These are phyloP conservation scores for Elongisporangium prolatum DNA, from an alignment of 352 stramenopile genomes.

Conservation along the genomic window DNA sequence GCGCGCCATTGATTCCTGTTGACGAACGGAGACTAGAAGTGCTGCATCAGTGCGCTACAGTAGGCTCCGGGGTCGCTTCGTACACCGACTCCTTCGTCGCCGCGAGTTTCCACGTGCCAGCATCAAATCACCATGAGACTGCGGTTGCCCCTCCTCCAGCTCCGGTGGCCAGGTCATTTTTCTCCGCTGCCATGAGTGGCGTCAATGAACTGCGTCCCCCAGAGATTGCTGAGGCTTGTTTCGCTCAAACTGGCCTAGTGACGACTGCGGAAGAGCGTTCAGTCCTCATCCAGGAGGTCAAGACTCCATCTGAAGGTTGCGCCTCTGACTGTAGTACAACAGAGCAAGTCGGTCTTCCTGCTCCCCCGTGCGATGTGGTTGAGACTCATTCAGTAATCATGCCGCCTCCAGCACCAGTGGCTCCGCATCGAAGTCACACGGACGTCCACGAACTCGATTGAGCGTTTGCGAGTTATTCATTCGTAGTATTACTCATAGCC, in stretches of 20 bases:
- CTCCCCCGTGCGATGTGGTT: not conserved
- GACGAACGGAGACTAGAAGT: slow-evolving; percentile 46
- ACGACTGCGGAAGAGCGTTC: slow-evolving; percentile 1
- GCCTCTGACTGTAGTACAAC: not conserved
- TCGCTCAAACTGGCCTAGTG: not conserved
- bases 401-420: slow-evolving; percentile 16
- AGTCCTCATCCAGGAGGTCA: not conserved
- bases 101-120: slow-evolving; percentile 24
- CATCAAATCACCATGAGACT: slow-evolving; percentile 1
- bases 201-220: slow-evolving; percentile 1
- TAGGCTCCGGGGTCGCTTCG: slow-evolving; percentile 30
- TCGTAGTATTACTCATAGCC: slow-evolving; percentile 4
- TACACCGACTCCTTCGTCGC: slow-evolving; percentile 48
- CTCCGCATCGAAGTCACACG: slow-evolving; percentile 16
- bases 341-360: not conserved
- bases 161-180: not conserved
- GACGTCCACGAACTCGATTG: slow-evolving; percentile 56
- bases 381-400: not conserved
- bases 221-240: not conserved
- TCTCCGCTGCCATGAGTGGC: slow-evolving; percentile 2
- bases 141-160: slow-evolving; percentile 4
- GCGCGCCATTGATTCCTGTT: slow-evolving; percentile 29
- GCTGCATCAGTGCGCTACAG: slow-evolving; percentile 69
- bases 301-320: not conserved
- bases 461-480: slow-evolving; percentile 6